phyloP scores from a whole-genome alignment of 306 rosid species.

The Quercus alba region DNA sequence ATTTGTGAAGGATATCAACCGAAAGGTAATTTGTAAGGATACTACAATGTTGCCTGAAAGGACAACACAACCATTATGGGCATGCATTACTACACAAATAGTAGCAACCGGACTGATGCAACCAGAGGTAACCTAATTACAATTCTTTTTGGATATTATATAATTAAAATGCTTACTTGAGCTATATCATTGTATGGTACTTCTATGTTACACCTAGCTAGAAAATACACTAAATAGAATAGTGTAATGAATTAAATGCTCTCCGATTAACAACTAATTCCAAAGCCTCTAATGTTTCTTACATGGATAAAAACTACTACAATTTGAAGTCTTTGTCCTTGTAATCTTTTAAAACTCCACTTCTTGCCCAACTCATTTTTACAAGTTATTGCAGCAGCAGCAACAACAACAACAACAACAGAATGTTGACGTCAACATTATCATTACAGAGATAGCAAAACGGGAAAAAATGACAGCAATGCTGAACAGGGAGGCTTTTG shows the following conservation, averaged over 20 bases:
- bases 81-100: constrained; percentile 36
- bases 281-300: not conserved
- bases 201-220: not conserved
- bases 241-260: not conserved
- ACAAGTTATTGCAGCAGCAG: constrained; percentile 3
- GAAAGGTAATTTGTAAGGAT: constrained; percentile 17
- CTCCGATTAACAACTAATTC: too few species aligned
- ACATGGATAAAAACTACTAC: not conserved
- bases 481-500: constrained; percentile 1
- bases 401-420: constrained; percentile 4
- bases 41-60: not conserved
- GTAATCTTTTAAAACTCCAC: too few species aligned
- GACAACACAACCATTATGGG: constrained; percentile 15
- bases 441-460: not conserved
- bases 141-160: not conserved
- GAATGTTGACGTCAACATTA: not conserved
- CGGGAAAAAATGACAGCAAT: constrained; percentile 2
- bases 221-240: not conserved
- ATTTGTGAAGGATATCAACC: constrained; percentile 29
- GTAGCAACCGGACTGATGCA: constrained; percentile 29
- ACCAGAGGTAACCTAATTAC: constrained; percentile 31
- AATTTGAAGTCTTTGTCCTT: not conserved
- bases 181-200: not conserved
- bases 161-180: not conserved
- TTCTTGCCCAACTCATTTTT: not conserved